Conservation (phyloP, 2,329 filamentous ascomycete genomes). For the Ophiostoma sp. region DNA sequence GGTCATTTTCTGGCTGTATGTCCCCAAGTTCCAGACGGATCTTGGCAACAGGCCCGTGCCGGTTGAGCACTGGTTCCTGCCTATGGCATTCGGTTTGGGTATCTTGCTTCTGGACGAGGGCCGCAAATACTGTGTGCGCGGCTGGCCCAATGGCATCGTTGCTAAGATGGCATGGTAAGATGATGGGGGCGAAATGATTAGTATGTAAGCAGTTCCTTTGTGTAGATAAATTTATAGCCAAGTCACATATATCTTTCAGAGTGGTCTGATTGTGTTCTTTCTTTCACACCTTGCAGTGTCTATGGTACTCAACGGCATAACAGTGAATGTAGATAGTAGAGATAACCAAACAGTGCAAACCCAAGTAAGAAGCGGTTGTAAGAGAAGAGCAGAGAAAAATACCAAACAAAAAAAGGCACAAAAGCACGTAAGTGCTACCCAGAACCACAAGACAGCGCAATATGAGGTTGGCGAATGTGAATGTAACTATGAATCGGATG, state of each 20-base stretch:
- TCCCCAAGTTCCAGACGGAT: constrained; percentile 57
- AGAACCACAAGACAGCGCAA: not conserved
- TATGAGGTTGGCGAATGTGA: not conserved
- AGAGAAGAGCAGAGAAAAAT: not conserved
- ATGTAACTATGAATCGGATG: not conserved
- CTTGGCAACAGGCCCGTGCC: constrained; percentile 60
- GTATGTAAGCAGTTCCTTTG: not conserved
- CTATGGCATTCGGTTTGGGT: constrained; percentile 63
- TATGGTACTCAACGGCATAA: not conserved
- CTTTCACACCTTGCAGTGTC: not conserved
- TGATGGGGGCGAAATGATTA: not conserved
- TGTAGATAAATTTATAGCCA: not conserved
- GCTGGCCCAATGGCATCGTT: constrained; percentile 51
- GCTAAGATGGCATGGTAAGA: constrained; percentile 59
- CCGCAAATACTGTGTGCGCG: constrained; percentile 59
- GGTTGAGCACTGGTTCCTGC: constrained; percentile 70
- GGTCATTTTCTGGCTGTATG: constrained; percentile 65
- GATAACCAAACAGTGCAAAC: not conserved
- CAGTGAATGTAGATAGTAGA: not conserved
- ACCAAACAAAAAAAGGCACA: not conserved
- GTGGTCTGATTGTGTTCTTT: not conserved
- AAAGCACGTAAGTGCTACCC: not conserved
- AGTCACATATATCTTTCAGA: not conserved
- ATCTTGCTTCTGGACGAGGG: constrained; percentile 61
- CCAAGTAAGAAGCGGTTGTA: not conserved